Conservation (phyloP, 768 basidiomycete species). For the Coprinopsis sp. region DNA sequence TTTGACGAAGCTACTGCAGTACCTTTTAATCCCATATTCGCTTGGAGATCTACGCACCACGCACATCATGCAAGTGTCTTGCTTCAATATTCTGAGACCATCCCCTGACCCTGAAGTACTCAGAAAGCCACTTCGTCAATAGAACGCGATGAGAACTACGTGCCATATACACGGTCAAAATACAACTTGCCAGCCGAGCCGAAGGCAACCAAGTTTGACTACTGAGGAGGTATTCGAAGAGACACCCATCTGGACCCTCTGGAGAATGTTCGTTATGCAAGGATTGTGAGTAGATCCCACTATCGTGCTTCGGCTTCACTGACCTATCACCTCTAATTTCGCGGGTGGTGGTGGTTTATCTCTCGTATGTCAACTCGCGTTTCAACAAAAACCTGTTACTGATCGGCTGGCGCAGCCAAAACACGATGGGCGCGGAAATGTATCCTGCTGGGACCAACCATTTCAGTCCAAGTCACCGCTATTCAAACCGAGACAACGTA, state of each 20-base stretch:
- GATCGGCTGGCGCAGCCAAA: constrained; percentile 22
- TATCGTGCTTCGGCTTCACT: background rate
- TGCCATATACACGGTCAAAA: constrained; percentile 44
- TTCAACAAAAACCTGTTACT: background rate
- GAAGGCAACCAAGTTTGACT: constrained; percentile 36
- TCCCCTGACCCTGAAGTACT: background rate
- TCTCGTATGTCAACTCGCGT: constrained; percentile 16
- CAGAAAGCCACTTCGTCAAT: constrained; percentile 67
- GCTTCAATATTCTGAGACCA: background rate
- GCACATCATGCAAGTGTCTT: constrained; percentile 51
- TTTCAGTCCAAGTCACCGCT: constrained; percentile 35
- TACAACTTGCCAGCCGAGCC: constrained; percentile 37
- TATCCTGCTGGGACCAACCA: constrained; percentile 46
- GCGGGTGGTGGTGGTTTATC: constrained; percentile 36
- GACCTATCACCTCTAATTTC: background rate
- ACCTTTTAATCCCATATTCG: constrained; percentile 53
- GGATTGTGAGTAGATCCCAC: constrained; percentile 27
- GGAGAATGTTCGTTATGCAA: constrained; percentile 46
- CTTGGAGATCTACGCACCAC: constrained; percentile 68
- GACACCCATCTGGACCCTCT: constrained; percentile 41
- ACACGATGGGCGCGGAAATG: constrained; percentile 44
- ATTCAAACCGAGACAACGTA: constrained; percentile 37
- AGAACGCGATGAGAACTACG: constrained; percentile 73
- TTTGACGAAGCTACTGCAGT: constrained; percentile 26
- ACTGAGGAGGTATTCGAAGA: constrained; percentile 49